A percentile compares a stretch with the other conserved stretches of the same genome.
Evolutionary conservation across 805 yeast species (phyloP).

Genomic region (Candida sithepensis): DNA sequence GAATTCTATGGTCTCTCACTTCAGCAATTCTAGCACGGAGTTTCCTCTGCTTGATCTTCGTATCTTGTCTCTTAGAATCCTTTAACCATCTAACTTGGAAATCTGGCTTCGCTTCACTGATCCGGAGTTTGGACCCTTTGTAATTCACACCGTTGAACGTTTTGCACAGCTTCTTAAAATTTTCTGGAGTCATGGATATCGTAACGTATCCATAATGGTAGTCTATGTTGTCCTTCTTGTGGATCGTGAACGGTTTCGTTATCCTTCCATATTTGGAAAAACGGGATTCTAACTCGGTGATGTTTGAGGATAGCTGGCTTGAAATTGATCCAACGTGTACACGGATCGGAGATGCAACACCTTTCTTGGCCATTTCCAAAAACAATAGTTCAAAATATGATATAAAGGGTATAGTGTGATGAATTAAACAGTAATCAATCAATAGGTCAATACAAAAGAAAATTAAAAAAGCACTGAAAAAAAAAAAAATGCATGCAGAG

Average conservation of each 20-base stretch:
- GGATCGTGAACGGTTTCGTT: constrained; percentile 43
- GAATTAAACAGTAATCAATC: too few species aligned
- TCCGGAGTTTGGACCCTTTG: constrained; percentile 65
- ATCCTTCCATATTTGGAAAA: constrained; percentile 62
- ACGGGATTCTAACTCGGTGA: constrained; percentile 48
- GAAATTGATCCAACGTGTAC: constrained; percentile 72
- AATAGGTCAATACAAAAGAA: too few species aligned
- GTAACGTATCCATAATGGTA: constrained; percentile 65
- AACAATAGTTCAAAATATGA: too few species aligned
- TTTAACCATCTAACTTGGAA: constrained; percentile 44
- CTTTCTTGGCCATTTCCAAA: not conserved
- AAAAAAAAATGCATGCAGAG: too few species aligned
- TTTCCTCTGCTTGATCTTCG: constrained; percentile 24
- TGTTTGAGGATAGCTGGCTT: constrained; percentile 41
- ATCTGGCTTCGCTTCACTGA: constrained; percentile 60
- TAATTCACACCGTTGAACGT: constrained; percentile 68
- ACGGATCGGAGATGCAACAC: constrained; percentile 6
- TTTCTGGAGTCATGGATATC: constrained; percentile 44
- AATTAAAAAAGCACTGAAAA: not conserved
- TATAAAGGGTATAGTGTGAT: not conserved
- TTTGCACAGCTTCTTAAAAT: constrained; percentile 46
- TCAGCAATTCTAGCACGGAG: constrained; percentile 33
- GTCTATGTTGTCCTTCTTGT: constrained; percentile 51
- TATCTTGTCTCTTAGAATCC: constrained; percentile 42
- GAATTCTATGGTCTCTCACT: constrained; percentile 38